Conservation (phyloP, 768 basidiomycete species). For the Russula virescens region DNA sequence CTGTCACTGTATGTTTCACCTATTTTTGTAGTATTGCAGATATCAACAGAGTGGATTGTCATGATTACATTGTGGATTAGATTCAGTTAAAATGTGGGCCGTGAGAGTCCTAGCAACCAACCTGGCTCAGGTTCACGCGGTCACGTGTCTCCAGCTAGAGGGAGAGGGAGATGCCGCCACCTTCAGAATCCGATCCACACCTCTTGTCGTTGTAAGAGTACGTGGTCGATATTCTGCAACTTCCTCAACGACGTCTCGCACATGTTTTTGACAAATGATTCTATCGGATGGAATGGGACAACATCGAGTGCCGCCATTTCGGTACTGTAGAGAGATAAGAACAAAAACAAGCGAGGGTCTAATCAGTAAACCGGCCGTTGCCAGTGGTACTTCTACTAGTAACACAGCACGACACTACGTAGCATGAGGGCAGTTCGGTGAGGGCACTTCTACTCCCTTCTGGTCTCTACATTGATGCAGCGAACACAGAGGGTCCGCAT, state of each 20-base stretch:
- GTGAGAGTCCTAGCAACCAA: too few relatives aligned
- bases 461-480: too few relatives aligned
- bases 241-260: background rate
- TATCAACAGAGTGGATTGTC: too few relatives aligned
- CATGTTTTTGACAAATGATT: background rate
- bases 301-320: background rate
- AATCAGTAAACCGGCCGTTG: too few relatives aligned
- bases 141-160: background rate
- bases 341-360: background rate
- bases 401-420: too few relatives aligned
- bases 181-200: conserved; percentile 4
- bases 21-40: too few relatives aligned
- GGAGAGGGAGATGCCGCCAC: background rate
- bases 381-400: too few relatives aligned
- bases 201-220: background rate
- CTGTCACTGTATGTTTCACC: background rate
- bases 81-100: too few relatives aligned
- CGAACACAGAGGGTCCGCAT: background rate
- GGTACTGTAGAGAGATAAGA: background rate
- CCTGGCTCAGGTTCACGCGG: background rate
- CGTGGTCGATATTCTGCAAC: background rate
- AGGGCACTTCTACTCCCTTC: background rate
- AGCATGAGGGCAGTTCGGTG: too few relatives aligned
- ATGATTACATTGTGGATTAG: too few relatives aligned
- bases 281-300: background rate